These are phyloP conservation scores for Cladosporium sp. DNA, from an alignment of 2,329 filamentous ascomycete genomes.

Conservation along the genomic window DNA sequence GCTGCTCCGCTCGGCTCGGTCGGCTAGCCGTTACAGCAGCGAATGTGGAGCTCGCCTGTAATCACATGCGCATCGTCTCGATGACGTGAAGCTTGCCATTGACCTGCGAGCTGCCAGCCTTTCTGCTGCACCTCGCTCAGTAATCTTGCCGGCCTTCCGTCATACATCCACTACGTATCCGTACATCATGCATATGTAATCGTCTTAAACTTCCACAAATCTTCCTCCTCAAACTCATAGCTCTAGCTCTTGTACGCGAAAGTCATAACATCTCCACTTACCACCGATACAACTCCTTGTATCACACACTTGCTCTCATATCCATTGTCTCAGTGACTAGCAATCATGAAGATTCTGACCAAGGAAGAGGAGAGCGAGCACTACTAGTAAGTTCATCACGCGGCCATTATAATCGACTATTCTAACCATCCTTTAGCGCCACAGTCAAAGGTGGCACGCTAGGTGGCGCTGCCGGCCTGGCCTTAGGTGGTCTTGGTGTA, in stretches of 20 bases:
- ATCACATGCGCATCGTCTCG: background rate
- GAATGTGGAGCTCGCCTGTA: background rate
- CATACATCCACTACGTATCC: conserved; percentile 2
- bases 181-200: background rate
- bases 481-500: conserved; percentile 64
- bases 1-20: background rate
- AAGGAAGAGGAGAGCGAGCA: conserved; percentile 88
- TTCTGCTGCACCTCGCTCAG: background rate
- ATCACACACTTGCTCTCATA: background rate
- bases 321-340: background rate
- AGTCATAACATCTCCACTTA: background rate
- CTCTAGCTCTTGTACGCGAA: background rate
- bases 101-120: background rate
- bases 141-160: conserved; percentile 3
- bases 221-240: background rate
- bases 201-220: background rate
- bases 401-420: background rate
- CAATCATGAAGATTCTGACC: conserved; percentile 84
- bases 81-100: conserved; percentile 2
- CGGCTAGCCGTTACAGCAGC: conserved; percentile 3
- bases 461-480: conserved; percentile 67
- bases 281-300: background rate
- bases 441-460: conserved; percentile 75
- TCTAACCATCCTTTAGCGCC: conserved; percentile 40
- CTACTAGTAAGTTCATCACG: conserved; percentile 57